phyloP scores from a whole-genome alignment of 2,329 filamentous ascomycete genomes.

The Ophidiomyces ophidiicola region DNA sequence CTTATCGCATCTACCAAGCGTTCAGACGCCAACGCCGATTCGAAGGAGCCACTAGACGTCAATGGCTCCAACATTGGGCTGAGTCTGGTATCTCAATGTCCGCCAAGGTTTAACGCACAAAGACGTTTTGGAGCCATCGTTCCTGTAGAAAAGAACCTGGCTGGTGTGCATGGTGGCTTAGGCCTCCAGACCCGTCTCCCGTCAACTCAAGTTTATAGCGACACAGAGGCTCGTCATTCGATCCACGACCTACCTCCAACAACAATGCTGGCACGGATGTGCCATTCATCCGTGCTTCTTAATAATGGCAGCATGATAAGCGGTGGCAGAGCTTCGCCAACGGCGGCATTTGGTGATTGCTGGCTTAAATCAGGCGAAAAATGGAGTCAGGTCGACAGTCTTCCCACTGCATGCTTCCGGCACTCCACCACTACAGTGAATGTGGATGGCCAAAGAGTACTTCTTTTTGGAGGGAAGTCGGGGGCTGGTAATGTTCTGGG shows the following conservation, averaged over 20 bases:
- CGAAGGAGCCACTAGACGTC: background rate
- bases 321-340: constrained; percentile 69
- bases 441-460: constrained; percentile 31
- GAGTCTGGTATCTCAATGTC: constrained; percentile 17
- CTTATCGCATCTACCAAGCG: constrained; percentile 47
- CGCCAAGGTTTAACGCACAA: constrained; percentile 33
- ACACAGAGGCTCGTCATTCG: constrained; percentile 37
- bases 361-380: constrained; percentile 54
- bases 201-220: constrained; percentile 36
- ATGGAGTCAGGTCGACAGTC: constrained; percentile 54
- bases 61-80: background rate
- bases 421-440: constrained; percentile 50
- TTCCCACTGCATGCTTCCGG: constrained; percentile 63
- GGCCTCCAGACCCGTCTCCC: constrained; percentile 38
- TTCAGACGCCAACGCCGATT: background rate
- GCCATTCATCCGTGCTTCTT: constrained; percentile 62
- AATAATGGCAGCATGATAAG: constrained; percentile 50
- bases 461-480: constrained; percentile 53
- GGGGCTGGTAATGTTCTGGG: constrained; percentile 39
- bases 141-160: constrained; percentile 22
- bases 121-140: constrained; percentile 52
- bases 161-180: constrained; percentile 33
- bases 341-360: constrained; percentile 55
- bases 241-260: constrained; percentile 34
- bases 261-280: constrained; percentile 45